These are phyloP conservation scores for Haplosporangium gracile DNA, from an alignment of 192 early-diverging fungal species.

Conservation along the genomic window DNA sequence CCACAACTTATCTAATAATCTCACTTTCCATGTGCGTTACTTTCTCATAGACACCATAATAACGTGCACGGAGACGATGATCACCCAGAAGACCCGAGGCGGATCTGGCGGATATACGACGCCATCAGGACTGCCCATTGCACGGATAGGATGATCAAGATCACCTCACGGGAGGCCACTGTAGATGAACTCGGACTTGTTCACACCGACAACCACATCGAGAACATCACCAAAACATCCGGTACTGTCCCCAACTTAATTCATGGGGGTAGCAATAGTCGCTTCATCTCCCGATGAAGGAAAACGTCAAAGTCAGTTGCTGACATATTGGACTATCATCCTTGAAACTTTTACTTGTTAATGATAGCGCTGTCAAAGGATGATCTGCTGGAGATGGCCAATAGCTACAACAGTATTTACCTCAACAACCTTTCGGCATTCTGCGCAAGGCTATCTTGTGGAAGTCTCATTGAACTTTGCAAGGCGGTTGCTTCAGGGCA, in stretches of 20 bases:
- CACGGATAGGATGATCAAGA: slow-evolving; percentile 62
- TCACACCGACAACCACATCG: slow-evolving; percentile 67
- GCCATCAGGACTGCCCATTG: slow-evolving; percentile 62
- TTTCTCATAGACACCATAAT: slow-evolving; percentile 61
- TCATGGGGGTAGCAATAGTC: neutral
- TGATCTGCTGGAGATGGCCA: slow-evolving; percentile 58
- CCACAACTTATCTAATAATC: neutral
- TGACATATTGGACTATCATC: neutral
- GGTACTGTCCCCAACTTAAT: slow-evolving; percentile 38
- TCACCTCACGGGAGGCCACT: slow-evolving; percentile 61
- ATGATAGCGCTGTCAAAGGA: slow-evolving; percentile 62
- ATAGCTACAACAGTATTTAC: slow-evolving; percentile 77
- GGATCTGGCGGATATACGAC: slow-evolving; percentile 76
- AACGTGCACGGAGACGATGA: slow-evolving; percentile 69
- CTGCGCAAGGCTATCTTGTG: slow-evolving; percentile 79
- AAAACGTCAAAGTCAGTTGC: neutral
- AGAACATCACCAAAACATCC: slow-evolving; percentile 57
- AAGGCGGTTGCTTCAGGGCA: slow-evolving; percentile 73
- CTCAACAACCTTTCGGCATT: slow-evolving; percentile 74
- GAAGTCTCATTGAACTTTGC: slow-evolving; percentile 80
- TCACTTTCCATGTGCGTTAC: neutral
- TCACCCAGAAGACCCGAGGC: slow-evolving; percentile 82
- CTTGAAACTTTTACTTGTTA: neutral
- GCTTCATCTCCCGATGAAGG: neutral
- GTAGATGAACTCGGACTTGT: slow-evolving; percentile 68